A percentile compares a stretch with the other conserved stretches of the same genome.
phyloP scores from a whole-genome alignment of 805 yeast genomes.

The Ascoidea rubescens region DNA sequence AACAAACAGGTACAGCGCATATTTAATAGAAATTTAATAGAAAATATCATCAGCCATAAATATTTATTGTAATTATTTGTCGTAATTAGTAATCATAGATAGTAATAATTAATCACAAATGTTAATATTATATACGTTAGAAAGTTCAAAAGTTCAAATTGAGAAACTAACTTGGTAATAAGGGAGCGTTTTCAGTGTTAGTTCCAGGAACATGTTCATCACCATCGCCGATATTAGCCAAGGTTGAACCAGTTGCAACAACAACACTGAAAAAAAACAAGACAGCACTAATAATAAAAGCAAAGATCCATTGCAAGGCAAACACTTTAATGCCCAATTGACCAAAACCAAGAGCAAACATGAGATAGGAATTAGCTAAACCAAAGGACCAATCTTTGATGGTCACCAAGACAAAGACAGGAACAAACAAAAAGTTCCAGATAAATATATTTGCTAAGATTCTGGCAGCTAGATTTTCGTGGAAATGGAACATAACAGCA shows the following conservation, averaged over 20 bases:
- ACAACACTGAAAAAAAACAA: conserved; percentile 37
- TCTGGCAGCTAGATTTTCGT: conserved; percentile 41
- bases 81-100: too few species aligned
- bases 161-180: conserved; percentile 10
- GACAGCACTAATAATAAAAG: conserved; percentile 47
- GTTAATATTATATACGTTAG: too few species aligned
- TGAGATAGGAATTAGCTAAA: conserved; percentile 38
- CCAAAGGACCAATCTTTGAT: conserved; percentile 66
- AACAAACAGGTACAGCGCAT: too few species aligned
- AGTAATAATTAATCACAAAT: too few species aligned
- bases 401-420: conserved; percentile 38
- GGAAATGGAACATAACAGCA: conserved; percentile 54
- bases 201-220: background rate
- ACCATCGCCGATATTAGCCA: background rate
- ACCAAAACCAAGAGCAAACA: conserved; percentile 54
- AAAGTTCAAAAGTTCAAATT: too few species aligned
- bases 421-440: conserved; percentile 66
- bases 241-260: conserved; percentile 24
- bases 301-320: conserved; percentile 82
- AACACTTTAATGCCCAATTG: conserved; percentile 55
- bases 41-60: too few species aligned
- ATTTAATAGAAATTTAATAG: too few species aligned
- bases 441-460: conserved; percentile 58
- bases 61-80: too few species aligned
- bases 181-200: conserved; percentile 20